Evolutionary conservation across 129 eudicot species (phyloP).

Genomic region (Gnaphalium uliginosum): DNA sequence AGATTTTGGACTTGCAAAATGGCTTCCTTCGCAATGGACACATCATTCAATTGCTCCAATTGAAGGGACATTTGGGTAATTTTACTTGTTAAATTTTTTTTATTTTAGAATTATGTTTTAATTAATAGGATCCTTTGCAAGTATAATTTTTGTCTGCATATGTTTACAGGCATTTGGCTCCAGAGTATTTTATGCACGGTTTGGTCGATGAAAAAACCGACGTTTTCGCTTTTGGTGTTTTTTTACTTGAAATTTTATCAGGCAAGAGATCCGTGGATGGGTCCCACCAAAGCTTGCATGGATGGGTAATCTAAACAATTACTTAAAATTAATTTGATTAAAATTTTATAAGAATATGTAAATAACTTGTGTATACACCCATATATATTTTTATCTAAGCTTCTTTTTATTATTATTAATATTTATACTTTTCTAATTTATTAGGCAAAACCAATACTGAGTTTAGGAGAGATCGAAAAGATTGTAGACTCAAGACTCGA

Average conservation of each 20-base stretch:
- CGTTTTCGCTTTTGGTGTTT: constrained; percentile 92
- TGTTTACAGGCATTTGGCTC: constrained; percentile 80
- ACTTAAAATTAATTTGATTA: background rate
- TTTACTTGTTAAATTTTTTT: background rate
- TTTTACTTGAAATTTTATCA: constrained; percentile 78
- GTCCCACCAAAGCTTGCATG: constrained; percentile 86
- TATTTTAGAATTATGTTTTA: background rate
- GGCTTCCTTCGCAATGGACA: constrained; percentile 99
- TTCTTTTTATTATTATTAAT: no score
- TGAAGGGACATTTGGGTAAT: constrained; percentile 97
- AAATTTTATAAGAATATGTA: background rate
- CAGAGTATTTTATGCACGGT: constrained; percentile 96
- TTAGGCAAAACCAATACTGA: constrained; percentile 79
- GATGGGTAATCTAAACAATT: constrained; percentile 62
- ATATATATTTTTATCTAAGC: background rate
- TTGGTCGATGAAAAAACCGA: constrained; percentile 97
- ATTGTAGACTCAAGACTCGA: constrained; percentile 77
- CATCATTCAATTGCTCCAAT: constrained; percentile 96
- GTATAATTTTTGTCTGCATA: background rate
- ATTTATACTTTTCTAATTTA: no score
- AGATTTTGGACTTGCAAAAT: constrained; percentile 96
- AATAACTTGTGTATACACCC: background rate
- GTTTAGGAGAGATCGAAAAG: constrained; percentile 55
- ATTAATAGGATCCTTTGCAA: background rate
- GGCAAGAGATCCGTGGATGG: constrained; percentile 90